A percentile compares a stretch with the other conserved stretches of the same genome.
Conservation (phyloP, 306 rosid species). For the Cucurbita moschata region DNA sequence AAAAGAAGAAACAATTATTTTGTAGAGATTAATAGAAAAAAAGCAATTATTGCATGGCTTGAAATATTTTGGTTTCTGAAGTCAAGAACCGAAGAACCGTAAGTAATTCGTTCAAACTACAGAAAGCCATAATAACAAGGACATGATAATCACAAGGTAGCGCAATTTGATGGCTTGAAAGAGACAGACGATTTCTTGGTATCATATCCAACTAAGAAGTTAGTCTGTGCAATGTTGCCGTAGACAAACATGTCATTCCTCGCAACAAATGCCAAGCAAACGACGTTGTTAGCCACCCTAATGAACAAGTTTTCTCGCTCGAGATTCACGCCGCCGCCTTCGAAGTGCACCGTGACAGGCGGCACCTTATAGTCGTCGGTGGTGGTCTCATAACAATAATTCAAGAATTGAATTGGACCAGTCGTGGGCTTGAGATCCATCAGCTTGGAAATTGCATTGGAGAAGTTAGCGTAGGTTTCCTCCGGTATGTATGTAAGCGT, state of each 20-base stretch:
- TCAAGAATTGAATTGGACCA: not conserved
- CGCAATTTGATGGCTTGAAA: constrained; percentile 30
- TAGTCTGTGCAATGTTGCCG: constrained; percentile 38
- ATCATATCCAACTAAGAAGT: constrained; percentile 48
- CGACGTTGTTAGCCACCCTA: not conserved
- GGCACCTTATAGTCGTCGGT: not conserved
- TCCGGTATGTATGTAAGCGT: constrained; percentile 5
- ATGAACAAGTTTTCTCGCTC: constrained; percentile 12
- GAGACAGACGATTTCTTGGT: constrained; percentile 7
- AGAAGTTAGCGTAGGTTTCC: not conserved
- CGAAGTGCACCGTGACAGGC: constrained; percentile 2
- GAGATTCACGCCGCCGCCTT: constrained; percentile 2
- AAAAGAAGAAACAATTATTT: too few relatives aligned
- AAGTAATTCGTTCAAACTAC: not conserved
- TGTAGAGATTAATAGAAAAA: too few relatives aligned
- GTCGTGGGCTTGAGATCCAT: fast-evolving
- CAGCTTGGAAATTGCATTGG: not conserved
- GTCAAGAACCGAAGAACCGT: not conserved
- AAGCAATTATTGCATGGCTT: too few relatives aligned
- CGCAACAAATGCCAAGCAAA: constrained; percentile 29
- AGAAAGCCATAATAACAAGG: not conserved
- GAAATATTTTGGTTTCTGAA: too few relatives aligned
- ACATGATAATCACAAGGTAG: not conserved
- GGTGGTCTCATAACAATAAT: constrained; percentile 6
- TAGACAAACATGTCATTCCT: not conserved